Conservation (phyloP, 805 yeast genomes). For the Lipomyces starkeyi region DNA sequence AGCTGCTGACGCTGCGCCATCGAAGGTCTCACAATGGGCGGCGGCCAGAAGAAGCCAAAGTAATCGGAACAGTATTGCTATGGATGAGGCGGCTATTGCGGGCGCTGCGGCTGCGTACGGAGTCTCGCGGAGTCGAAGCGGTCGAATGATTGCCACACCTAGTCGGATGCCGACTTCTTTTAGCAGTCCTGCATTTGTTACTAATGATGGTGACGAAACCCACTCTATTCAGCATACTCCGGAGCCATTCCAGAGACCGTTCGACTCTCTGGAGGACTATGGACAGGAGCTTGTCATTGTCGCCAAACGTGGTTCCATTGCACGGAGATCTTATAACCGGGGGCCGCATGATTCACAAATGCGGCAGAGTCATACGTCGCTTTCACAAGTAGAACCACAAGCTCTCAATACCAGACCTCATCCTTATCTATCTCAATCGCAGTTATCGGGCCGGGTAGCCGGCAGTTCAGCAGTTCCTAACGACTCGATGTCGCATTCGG, state of each 20-base stretch:
- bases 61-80: constrained; percentile 15
- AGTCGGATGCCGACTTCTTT: neutral
- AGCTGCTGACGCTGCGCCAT: constrained; percentile 8
- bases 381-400: neutral
- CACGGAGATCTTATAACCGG: neutral
- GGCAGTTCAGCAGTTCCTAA: neutral
- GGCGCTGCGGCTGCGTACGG: constrained; percentile 6
- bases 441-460: neutral
- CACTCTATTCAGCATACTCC: constrained; percentile 31
- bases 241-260: constrained; percentile 23
- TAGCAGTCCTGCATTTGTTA: neutral
- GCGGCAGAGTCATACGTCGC: neutral
- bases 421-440: neutral
- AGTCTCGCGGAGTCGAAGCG: constrained; percentile 11
- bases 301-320: constrained; percentile 15
- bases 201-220: constrained; percentile 15
- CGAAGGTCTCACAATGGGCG: constrained; percentile 16
- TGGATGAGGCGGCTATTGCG: neutral
- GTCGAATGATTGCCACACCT: constrained; percentile 8
- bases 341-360: neutral
- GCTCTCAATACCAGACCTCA: neutral
- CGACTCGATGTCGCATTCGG: neutral
- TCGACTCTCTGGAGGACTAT: constrained; percentile 9
- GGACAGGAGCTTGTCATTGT: constrained; percentile 15
- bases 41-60: constrained; percentile 17